Conservation (phyloP, 352 stramenopile genomes). For the Pythium scleroteichum region DNA sequence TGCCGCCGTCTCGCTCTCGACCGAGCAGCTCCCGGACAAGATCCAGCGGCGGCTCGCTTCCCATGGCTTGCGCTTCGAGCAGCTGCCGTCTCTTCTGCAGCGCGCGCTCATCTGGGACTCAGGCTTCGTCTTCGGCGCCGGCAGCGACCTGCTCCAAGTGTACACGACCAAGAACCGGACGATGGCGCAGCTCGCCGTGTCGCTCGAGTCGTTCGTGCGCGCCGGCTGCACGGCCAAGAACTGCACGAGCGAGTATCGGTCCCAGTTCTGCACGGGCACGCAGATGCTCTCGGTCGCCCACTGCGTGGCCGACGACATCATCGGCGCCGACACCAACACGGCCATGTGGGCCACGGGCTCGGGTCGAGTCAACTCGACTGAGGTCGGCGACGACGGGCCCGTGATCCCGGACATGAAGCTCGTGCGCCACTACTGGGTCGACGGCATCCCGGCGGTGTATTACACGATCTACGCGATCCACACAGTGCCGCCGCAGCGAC, state of each 20-base stretch:
- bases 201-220: slow-evolving; percentile 16
- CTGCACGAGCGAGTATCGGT: slow-evolving; percentile 26
- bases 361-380: not conserved
- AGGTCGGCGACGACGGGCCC: slow-evolving; percentile 6
- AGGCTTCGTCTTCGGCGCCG: slow-evolving; percentile 12
- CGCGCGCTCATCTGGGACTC: slow-evolving; percentile 26
- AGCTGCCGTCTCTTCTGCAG: slow-evolving; percentile 19
- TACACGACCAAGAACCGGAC: slow-evolving; percentile 28
- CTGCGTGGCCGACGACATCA: slow-evolving; percentile 26
- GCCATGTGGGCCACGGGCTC: slow-evolving; percentile 36
- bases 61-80: slow-evolving; percentile 14
- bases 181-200: slow-evolving; percentile 38
- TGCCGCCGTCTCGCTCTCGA: slow-evolving; percentile 7
- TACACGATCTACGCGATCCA: slow-evolving; percentile 34
- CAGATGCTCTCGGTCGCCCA: slow-evolving; percentile 24
- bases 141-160: slow-evolving; percentile 23
- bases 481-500: slow-evolving; percentile 12
- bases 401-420: slow-evolving; percentile 28
- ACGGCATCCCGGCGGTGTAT: slow-evolving; percentile 5
- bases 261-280: slow-evolving; percentile 31
- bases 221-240: slow-evolving; percentile 24
- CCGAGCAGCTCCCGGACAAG: slow-evolving; percentile 12
- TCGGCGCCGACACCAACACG: slow-evolving; percentile 1
- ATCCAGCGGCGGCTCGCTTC: slow-evolving; percentile 11
- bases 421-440: slow-evolving; percentile 23